Evolutionary conservation across 495 filamentous ascomycete genomes (phyloP).

Genomic region (Xylaria acuta): DNA sequence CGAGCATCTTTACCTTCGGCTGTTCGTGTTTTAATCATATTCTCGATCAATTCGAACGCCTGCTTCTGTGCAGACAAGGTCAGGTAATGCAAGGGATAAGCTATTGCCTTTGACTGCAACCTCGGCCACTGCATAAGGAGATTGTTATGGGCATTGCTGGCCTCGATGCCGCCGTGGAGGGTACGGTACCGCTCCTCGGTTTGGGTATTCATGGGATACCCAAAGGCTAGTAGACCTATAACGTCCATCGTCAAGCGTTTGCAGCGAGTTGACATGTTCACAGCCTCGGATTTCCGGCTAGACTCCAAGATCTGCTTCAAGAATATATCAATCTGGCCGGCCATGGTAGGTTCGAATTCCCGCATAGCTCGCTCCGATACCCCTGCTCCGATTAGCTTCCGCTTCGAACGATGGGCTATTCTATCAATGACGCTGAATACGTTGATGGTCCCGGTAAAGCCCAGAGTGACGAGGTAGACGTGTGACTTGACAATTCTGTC

Average conservation of each 20-base stretch:
- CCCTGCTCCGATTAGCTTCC: conserved; percentile 29
- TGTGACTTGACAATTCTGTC: conserved; percentile 51
- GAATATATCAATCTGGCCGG: conserved; percentile 34
- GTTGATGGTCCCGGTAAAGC: conserved; percentile 8
- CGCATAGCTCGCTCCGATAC: conserved; percentile 30
- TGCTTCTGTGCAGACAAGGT: conserved; percentile 12
- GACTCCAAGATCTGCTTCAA: conserved; percentile 34
- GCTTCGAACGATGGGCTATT: conserved; percentile 24
- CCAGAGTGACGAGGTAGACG: conserved; percentile 14
- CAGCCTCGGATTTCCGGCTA: conserved; percentile 25
- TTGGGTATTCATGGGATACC: conserved; percentile 29
- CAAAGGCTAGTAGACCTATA: conserved; percentile 33
- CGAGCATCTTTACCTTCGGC: conserved; percentile 20
- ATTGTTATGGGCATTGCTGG: conserved; percentile 20
- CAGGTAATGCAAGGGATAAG: conserved; percentile 8
- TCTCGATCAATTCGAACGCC: conserved; percentile 21
- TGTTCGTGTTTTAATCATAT: conserved; percentile 26
- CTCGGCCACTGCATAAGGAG: conserved; percentile 28
- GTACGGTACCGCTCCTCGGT: conserved; percentile 23
- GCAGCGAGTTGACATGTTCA: conserved; percentile 27
- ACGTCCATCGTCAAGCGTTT: conserved; percentile 31
- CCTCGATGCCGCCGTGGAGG: conserved; percentile 3
- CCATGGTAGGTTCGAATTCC: conserved; percentile 35
- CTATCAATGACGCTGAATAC: conserved; percentile 28
- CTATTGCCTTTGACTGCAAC: conserved; percentile 11